Evolutionary conservation across 805 yeast genomes (phyloP), one percentile per base, ranked within the genome.

Genomic region (Sugiyamaella lignohabitans): DNA sequence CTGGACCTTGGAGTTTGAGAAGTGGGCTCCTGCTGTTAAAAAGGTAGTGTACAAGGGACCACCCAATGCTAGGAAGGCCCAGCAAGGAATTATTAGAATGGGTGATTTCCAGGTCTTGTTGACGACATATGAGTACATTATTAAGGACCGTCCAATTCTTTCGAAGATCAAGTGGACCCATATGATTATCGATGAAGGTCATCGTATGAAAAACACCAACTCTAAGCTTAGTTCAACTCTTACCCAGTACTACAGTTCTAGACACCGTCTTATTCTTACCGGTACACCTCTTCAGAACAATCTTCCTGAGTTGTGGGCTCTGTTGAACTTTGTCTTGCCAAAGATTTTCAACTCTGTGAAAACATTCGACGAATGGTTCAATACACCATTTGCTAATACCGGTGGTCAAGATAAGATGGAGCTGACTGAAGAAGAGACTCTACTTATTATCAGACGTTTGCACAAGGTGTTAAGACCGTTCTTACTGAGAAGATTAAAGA

Each of bases 161-260:
- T 73, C 91, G 1, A 84, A 86, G 61, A 74, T 86, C 45, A 80
- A 79, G 58, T 91, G 98, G 98, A 84, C 84, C 42, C 97, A 93
- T 67, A 91, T 91, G 97, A 88, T 91, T 53, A 91, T 91, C 51
- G 98, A 91, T 70, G 98, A 91, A 71, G 98, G 98, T 62, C 98
- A 91, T 63, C 80, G 98, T 66, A 87, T 91, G 96, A 91, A 91
- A 67, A 91, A 91, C 67, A 72, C 95, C 0, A 82, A 83, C 58
- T 87, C 96, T 5, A 91, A 91, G 64, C 72, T 91, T 48, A 85
- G 95, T 1, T 78, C 72, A 52, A 93, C 98, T 1, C 75, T 91
- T 59, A 82, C 89, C 1, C 83, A 83, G 52, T 82, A 75, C 61
- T 91, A 91, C 60, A 89, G 82, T 57, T 79, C 95, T 42, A 87